Evolutionary conservation across 768 basidiomycete genomes (phyloP).

Genomic region (Sporobolomyces pararoseus): DNA sequence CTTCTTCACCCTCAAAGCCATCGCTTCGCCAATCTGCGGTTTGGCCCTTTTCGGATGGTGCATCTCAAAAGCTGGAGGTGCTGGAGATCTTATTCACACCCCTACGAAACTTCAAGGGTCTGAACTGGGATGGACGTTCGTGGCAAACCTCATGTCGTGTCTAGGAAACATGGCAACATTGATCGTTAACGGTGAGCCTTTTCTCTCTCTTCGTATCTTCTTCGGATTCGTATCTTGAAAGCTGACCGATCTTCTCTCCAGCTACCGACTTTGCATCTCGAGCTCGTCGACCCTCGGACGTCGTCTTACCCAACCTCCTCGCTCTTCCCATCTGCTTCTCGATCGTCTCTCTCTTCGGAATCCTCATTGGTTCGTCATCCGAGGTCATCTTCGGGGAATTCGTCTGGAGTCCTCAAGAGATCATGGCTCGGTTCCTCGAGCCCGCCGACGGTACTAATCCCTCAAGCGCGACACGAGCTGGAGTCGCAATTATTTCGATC

Average conservation of each 20-base stretch:
- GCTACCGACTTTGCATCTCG: conserved; percentile 56
- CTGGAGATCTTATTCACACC: conserved; percentile 69
- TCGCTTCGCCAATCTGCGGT: conserved; percentile 67
- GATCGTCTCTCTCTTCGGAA: conserved; percentile 66
- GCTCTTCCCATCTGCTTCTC: conserved; percentile 70
- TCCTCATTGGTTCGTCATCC: conserved; percentile 74
- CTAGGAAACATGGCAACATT: conserved; percentile 59
- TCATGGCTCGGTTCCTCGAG: conserved; percentile 35
- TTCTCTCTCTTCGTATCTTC: not conserved
- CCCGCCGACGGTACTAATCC: not conserved
- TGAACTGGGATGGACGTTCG: conserved; percentile 71
- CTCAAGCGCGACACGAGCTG: conserved; percentile 36
- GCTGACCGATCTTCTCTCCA: no score
- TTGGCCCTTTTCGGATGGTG: conserved; percentile 70
- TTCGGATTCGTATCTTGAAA: no score
- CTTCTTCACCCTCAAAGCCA: conserved; percentile 73
- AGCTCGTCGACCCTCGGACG: conserved; percentile 56
- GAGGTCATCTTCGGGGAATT: conserved; percentile 64
- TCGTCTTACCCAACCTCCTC: conserved; percentile 64
- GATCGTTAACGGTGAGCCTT: conserved; percentile 53
- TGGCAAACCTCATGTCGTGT: conserved; percentile 67
- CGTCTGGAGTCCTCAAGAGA: conserved; percentile 69
- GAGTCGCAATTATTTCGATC: conserved; percentile 71
- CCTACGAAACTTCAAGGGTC: conserved; percentile 63
- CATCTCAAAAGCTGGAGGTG: conserved; percentile 69